Percentiles rank a stretch among this genome's conserved stretches.
These are phyloP conservation scores for Hypoxylon sp. DNA, from an alignment of 2,329 filamentous ascomycete genomes.

Conservation along the genomic window DNA sequence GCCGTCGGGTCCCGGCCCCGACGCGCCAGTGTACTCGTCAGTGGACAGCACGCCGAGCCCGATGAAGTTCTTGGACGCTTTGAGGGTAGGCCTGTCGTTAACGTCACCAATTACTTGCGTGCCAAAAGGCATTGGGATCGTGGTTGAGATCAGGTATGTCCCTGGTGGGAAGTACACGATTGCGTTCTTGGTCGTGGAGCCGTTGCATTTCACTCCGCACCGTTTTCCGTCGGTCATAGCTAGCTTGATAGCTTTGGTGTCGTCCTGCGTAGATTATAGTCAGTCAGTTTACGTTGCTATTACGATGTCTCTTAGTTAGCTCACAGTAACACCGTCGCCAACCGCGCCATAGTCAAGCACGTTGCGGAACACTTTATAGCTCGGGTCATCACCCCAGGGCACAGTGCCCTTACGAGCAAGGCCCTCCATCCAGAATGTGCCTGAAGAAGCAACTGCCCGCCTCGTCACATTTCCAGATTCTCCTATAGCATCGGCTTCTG, in stretches of 20 bases:
- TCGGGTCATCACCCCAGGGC: too few species aligned
- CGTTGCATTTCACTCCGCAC: conserved; percentile 28
- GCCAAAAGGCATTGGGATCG: conserved; percentile 32
- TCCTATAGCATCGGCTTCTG: too few species aligned
- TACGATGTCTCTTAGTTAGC: too few species aligned
- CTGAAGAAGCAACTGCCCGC: too few species aligned
- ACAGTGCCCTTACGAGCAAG: too few species aligned
- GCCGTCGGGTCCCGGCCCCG: not conserved
- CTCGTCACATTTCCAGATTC: too few species aligned
- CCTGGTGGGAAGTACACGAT: conserved; percentile 44
- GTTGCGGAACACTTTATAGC: too few species aligned
- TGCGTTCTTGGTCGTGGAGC: conserved; percentile 28
- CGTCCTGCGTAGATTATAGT: not conserved
- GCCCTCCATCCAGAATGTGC: too few species aligned
- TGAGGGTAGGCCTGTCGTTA: conserved; percentile 70
- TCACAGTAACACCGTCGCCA: too few species aligned
- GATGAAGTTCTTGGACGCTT: conserved; percentile 70
- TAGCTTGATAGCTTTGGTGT: conserved; percentile 35
- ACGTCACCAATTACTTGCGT: conserved; percentile 65
- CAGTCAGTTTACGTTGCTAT: too few species aligned
- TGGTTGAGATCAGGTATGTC: conserved; percentile 36
- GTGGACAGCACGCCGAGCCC: conserved; percentile 29
- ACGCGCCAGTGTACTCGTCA: conserved; percentile 19
- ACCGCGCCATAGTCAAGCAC: too few species aligned
- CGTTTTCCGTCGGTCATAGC: conserved; percentile 7